Evolutionary conservation across 2,329 filamentous ascomycete species (phyloP), one percentile per base, ranked within the genome.

Genomic region (Boeremia lycopersici): DNA sequence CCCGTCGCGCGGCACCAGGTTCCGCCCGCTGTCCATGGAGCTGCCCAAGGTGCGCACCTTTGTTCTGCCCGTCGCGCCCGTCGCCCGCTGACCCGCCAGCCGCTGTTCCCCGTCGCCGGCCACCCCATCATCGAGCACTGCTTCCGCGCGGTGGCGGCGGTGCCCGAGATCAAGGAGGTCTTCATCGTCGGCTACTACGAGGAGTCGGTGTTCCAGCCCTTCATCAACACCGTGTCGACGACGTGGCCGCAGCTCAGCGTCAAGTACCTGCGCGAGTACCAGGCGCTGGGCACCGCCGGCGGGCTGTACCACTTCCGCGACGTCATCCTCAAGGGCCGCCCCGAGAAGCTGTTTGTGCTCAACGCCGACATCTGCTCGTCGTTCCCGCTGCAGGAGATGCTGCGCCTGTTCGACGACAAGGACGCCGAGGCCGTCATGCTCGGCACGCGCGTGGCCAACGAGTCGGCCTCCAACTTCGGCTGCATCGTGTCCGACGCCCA

Each of bases 151-250:
- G 85, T 98, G 71, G 87, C 90, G 64, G 96, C 93, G 76, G 90
- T 98, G 57, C 89, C 91, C 69, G 89, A 90, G 71, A 91, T 99
- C 77, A 90, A 92, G 74, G 95, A 99, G 79, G 93, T 99, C 68
- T 93, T 95, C 81, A 88, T 99, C 72, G 96, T 99, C 73, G 95
- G 95, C 73, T 99, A 99, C 85, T 99, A 98, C 78, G 95, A 99
- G 75, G 95, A 98, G 81, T 85, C 86, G 39, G 91, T 98, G 70
- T 97, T 98, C 85, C 90, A 92, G 71, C 93, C 97, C 79, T 98
- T 98, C 80, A 96, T 98, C 82, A 96, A 96, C 79, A 90, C 96
- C 74, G 86, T 92, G 57, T 82, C 87, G 57, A 86, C 86, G 75
- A 89, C 91, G 74, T 96, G 96, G 80, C 91, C 93, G 48, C 86